Conservation (phyloP, 306 rosid species). For the Quercus dentata region DNA sequence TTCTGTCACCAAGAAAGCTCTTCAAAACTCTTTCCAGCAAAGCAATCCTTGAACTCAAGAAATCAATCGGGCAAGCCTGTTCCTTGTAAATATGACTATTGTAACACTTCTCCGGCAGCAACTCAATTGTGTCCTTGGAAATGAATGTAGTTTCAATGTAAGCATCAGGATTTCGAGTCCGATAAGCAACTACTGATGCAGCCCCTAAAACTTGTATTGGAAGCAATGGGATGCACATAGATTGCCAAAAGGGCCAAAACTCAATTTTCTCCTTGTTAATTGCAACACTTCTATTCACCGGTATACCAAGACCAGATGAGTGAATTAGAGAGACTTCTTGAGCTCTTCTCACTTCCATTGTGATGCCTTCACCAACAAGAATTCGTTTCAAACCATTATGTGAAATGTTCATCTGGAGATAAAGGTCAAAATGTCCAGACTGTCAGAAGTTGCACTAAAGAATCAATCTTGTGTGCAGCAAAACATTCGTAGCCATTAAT, state of each 20-base stretch:
- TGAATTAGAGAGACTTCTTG: conserved; percentile 63
- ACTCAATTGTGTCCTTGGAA: conserved; percentile 63
- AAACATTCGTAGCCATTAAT: background rate
- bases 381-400: conserved; percentile 60
- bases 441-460: conserved; percentile 7
- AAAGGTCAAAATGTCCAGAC: conserved; percentile 12
- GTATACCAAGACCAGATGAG: conserved; percentile 37
- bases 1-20: conserved; percentile 45
- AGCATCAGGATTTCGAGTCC: conserved; percentile 51
- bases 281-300: conserved; percentile 36
- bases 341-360: conserved; percentile 71
- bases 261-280: conserved; percentile 29
- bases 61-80: conserved; percentile 51
- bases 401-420: conserved; percentile 64
- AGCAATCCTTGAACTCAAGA: conserved; percentile 47
- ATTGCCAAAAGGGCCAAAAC: conserved; percentile 51
- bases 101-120: conserved; percentile 82
- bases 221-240: conserved; percentile 53
- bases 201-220: conserved; percentile 67
- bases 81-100: conserved; percentile 28
- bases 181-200: conserved; percentile 60
- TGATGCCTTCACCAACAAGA: conserved; percentile 83
- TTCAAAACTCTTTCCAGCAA: conserved; percentile 55
- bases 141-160: conserved; percentile 36
- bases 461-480: background rate